phyloP scores from a whole-genome alignment of 345 rosid genomes.

The Heritiera littoralis region DNA sequence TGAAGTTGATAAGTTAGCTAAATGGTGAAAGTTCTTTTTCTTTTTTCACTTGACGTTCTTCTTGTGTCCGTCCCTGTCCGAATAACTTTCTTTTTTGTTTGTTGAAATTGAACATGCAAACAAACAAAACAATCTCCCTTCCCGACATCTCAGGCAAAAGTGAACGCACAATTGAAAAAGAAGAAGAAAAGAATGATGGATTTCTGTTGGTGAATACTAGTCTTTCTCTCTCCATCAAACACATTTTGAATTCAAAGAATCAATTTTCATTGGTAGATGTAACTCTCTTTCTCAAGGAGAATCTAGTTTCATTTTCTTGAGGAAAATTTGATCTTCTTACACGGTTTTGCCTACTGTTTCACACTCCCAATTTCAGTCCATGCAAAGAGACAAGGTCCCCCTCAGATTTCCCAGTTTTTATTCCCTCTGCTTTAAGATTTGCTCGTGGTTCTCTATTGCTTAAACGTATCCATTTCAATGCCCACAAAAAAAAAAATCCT shows the following conservation, averaged over 20 bases:
- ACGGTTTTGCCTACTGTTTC: neutral
- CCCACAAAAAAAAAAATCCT: neutral
- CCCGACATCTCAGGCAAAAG: neutral
- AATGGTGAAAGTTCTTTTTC: neutral
- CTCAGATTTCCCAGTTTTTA: neutral
- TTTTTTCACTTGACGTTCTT: too few relatives aligned
- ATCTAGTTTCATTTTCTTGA: conserved; percentile 3
- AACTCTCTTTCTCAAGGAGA: neutral
- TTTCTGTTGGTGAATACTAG: conserved; percentile 18
- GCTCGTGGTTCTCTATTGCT: conserved; percentile 38
- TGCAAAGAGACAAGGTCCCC: conserved; percentile 20
- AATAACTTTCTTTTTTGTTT: too few relatives aligned
- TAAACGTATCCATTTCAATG: conserved; percentile 23
- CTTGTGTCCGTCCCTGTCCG: neutral
- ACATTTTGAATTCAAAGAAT: neutral
- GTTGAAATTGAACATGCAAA: neutral
- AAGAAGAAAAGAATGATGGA: neutral
- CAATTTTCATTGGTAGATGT: neutral
- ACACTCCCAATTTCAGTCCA: conserved; percentile 1
- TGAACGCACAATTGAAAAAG: neutral
- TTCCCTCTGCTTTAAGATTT: neutral
- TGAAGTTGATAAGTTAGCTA: too few relatives aligned
- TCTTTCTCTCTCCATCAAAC: neutral
- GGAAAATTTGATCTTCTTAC: neutral
- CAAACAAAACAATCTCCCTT: neutral